Conservation (phyloP, 2,329 filamentous ascomycete genomes). For the Zymoseptoria ardabiliae region DNA sequence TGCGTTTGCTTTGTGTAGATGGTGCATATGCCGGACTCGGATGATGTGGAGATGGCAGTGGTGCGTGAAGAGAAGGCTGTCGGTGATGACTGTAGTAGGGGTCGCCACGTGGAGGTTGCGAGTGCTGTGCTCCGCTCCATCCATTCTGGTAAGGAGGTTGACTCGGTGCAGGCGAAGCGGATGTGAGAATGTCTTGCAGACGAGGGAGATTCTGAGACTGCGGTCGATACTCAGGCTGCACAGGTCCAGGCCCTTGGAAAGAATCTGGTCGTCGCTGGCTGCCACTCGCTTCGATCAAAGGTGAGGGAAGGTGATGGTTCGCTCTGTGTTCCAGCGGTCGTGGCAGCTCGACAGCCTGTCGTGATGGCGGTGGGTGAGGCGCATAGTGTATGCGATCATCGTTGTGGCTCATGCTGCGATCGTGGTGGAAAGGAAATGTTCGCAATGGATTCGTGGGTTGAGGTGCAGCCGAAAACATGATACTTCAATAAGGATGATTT, state of each 20-base stretch:
- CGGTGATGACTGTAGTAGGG: slow-evolving; percentile 7
- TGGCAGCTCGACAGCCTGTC: slow-evolving; percentile 17
- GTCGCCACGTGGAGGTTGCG: slow-evolving; percentile 5
- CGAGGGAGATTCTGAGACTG: slow-evolving; percentile 23
- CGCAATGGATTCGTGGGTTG: slow-evolving; percentile 3
- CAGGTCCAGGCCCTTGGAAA: slow-evolving; percentile 9
- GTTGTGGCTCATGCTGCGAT: slow-evolving; percentile 12
- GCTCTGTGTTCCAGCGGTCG: slow-evolving; percentile 23
- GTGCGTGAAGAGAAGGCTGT: slow-evolving; percentile 17
- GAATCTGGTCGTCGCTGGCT: slow-evolving; percentile 14
- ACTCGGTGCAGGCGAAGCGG: slow-evolving; percentile 10
- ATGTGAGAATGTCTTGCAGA: slow-evolving; percentile 26
- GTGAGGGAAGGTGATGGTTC: slow-evolving; percentile 12
- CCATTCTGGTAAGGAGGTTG: slow-evolving; percentile 7
- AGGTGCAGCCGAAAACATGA: slow-evolving; percentile 10
- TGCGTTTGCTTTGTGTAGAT: slow-evolving; percentile 10
- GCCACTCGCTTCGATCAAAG: slow-evolving; percentile 11
- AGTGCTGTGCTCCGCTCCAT: slow-evolving; percentile 11
- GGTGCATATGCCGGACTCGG: slow-evolving; percentile 9
- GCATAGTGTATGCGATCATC: slow-evolving; percentile 13
- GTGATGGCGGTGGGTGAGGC: slow-evolving; percentile 3
- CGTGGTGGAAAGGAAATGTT: slow-evolving; percentile 9
- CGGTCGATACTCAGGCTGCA: slow-evolving; percentile 15
- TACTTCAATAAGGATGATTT: background rate
- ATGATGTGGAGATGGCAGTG: slow-evolving; percentile 16